Base-by-base conservation (phyloP, 83 land plant genomes). In the Picea abies region DNA sequence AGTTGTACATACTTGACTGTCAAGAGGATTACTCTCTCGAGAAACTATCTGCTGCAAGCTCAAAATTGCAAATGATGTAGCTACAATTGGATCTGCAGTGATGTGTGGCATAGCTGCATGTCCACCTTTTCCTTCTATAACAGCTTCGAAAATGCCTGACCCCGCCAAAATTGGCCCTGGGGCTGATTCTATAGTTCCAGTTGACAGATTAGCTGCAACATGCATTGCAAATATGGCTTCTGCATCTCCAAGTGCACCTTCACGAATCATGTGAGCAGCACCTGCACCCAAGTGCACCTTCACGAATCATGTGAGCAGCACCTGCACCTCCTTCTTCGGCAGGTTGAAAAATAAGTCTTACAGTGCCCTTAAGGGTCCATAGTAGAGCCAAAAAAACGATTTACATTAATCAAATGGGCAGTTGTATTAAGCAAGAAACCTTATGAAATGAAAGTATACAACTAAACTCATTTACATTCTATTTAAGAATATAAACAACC, bases 211-310 rank as follows among this genome's bases (percentile, higher is more conserved):
- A 58, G 44, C n/a, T 83, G 63, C 63, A 83, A 92, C 85, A 84
- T 97, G 99, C 89, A 94, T 90, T 10, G 88, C 97, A 83, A 95
- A 97, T 76, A 97, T 97, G 14, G 92, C 95, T 79, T 91, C 89
- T 37, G 93, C 91, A 66, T 90, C 86, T 41, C 92, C 93, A 25
- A 97, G 92, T 63, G 97, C 97, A 23, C 97, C 97, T 76, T 94
- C 98, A 29, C 90, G 90, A 56, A 94, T 88, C 98, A 94, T 95
- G 76, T 85, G 83, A 81, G 78, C 79, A 6, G 96, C 99, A 78
- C 98, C 99, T 2, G 89, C 96, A 62, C 84, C 88, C 93, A 25
- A 97, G 92, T 63, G 97, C 97, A 23, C 97, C 97, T 76, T 94
- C 98, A 29, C 90, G 90, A 56, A 94, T 88, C 98, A 94, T 95